Evolutionary conservation across 1,284 basidiomycete genomes (phyloP).

Genomic region (Lentinula novae-zelandiae): DNA sequence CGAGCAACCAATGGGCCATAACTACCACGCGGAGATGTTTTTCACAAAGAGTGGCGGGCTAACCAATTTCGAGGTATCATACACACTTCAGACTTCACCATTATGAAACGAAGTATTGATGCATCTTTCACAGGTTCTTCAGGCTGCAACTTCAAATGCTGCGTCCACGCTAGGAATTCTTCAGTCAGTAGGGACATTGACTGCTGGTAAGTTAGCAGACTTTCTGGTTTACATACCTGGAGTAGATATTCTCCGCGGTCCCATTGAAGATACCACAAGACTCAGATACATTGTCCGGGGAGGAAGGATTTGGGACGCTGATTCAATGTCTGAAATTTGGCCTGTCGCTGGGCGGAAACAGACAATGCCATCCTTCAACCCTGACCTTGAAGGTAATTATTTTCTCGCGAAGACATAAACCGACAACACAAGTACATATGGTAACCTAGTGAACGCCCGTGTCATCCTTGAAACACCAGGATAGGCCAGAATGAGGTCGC

Average conservation of each 20-base stretch:
- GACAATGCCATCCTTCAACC: conserved; percentile 52
- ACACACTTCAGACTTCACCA: neutral
- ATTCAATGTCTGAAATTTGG: conserved; percentile 66
- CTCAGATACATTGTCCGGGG: conserved; percentile 55
- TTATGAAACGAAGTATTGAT: neutral
- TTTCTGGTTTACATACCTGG: conserved; percentile 58
- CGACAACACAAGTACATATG: too few relatives aligned
- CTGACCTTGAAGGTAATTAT: neutral
- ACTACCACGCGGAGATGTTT: conserved; percentile 71
- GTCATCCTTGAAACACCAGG: too few relatives aligned
- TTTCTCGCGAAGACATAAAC: too few relatives aligned
- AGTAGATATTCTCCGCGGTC: conserved; percentile 50
- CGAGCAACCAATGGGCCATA: conserved; percentile 64
- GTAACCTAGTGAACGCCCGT: too few relatives aligned
- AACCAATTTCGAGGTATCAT: conserved; percentile 39
- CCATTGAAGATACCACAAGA: conserved; percentile 45
- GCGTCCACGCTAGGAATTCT: conserved; percentile 62
- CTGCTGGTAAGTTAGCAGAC: conserved; percentile 64
- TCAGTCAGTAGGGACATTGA: conserved; percentile 57
- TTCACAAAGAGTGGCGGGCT: conserved; percentile 59
- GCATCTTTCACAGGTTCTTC: conserved; percentile 44
- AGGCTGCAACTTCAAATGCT: conserved; percentile 61
- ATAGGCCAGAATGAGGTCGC: too few relatives aligned
- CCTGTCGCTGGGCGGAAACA: conserved; percentile 55
- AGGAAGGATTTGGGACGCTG: conserved; percentile 64